Conservation (phyloP, 2,329 filamentous ascomycete species). For the Cladosporium sp. region DNA sequence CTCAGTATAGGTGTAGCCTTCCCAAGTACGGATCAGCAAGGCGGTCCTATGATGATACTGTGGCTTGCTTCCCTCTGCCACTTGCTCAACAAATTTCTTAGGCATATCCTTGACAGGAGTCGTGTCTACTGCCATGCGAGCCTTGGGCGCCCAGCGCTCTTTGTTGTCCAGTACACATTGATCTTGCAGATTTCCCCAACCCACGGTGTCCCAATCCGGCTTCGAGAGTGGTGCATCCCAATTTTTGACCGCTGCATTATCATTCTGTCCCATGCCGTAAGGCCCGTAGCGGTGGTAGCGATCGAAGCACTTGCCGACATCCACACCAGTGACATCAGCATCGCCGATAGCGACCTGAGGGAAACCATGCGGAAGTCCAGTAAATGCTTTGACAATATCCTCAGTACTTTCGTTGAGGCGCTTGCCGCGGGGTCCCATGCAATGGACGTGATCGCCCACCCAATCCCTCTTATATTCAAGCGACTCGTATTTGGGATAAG, state of each 20-base stretch:
- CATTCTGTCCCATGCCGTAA: slow-evolving; percentile 55
- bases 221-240: slow-evolving; percentile 33
- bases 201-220: slow-evolving; percentile 59
- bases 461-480: slow-evolving; percentile 54
- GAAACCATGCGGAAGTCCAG: slow-evolving; percentile 54
- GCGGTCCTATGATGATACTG: slow-evolving; percentile 43
- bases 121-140: slow-evolving; percentile 32
- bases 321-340: slow-evolving; percentile 56
- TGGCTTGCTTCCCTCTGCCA: slow-evolving; percentile 13
- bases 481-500: slow-evolving; percentile 68
- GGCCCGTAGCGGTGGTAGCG: slow-evolving; percentile 48
- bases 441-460: slow-evolving; percentile 58
- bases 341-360: slow-evolving; percentile 61
- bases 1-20: slow-evolving; percentile 43
- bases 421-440: slow-evolving; percentile 56
- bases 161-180: slow-evolving; percentile 63
- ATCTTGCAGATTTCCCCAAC: slow-evolving; percentile 68
- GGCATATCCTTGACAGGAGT: slow-evolving; percentile 23
- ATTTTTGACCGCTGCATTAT: slow-evolving; percentile 33
- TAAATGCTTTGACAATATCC: slow-evolving; percentile 62
- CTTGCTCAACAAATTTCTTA: slow-evolving; percentile 12
- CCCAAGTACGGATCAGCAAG: slow-evolving; percentile 44
- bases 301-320: slow-evolving; percentile 64
- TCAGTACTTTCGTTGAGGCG: slow-evolving; percentile 52
- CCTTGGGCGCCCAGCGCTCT: slow-evolving; percentile 50